Percentiles rank a stretch among this genome's conserved stretches.
phyloP scores from a whole-genome alignment of 2,329 filamentous ascomycete species.

The Blastomyces gilchristii region DNA sequence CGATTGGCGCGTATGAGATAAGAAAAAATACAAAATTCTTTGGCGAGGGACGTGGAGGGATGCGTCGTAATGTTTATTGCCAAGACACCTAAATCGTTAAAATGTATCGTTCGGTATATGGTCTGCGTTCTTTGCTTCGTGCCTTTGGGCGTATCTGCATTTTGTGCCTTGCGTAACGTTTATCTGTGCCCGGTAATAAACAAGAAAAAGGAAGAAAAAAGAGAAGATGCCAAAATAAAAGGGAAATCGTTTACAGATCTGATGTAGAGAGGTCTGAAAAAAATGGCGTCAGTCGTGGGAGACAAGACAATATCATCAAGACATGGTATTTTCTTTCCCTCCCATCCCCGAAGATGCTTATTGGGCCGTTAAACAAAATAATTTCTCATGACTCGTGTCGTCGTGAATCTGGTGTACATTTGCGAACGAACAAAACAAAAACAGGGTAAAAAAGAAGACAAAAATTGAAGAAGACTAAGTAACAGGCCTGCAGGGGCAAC shows the following conservation, averaged over 20 bases:
- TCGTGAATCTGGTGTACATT: conserved; percentile 8
- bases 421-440: conserved; percentile 1
- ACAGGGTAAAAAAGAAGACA: not conserved
- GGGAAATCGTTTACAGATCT: conserved; percentile 2
- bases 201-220: not conserved
- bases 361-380: not conserved
- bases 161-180: not conserved
- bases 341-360: not conserved
- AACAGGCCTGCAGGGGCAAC: not conserved
- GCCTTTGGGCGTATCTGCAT: not conserved
- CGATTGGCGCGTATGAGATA: not conserved
- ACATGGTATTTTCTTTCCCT: not conserved
- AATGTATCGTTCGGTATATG: not conserved
- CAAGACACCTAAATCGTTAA: conserved; percentile 6
- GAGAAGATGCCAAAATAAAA: not conserved
- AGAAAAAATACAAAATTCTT: not conserved
- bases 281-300: not conserved
- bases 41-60: not conserved
- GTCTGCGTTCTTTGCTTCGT: not conserved
- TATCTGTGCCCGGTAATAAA: not conserved
- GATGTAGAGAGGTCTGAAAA: not conserved
- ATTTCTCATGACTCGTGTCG: conserved; percentile 7
- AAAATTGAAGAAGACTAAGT: too few relatives aligned
- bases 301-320: not conserved
- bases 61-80: not conserved